phyloP scores from a whole-genome alignment of 352 stramenopile genomes.

The Pythium apleroticum region DNA sequence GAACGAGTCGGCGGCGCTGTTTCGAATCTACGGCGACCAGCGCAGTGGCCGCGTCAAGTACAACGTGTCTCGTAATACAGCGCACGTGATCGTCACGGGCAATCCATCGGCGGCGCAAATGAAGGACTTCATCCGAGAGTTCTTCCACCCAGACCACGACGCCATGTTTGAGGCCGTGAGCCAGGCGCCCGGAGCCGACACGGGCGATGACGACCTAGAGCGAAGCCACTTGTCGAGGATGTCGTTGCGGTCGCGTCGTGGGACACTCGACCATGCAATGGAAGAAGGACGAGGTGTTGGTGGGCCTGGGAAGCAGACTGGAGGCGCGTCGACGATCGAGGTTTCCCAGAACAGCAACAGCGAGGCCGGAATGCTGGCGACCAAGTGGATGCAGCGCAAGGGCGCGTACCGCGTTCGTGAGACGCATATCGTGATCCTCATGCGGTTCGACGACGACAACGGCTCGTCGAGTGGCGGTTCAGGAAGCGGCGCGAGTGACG shows the following conservation, averaged over 20 bases:
- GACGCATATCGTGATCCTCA: conserved; percentile 79
- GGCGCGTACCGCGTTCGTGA: conserved; percentile 53
- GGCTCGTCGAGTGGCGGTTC: not conserved
- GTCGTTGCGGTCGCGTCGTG: not conserved
- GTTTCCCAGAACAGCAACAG: conserved; percentile 12
- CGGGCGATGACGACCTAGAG: conserved; percentile 15
- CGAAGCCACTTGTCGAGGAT: not conserved
- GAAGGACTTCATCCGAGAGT: conserved; percentile 87
- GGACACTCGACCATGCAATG: not conserved
- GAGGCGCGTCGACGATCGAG: conserved; percentile 1
- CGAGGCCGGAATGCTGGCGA: conserved; percentile 15
- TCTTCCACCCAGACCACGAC: conserved; percentile 87
- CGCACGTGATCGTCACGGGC: conserved; percentile 84
- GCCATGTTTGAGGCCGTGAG: conserved; percentile 27
- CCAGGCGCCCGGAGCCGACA: not conserved
- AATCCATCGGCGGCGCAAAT: conserved; percentile 77
- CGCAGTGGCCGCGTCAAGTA: conserved; percentile 58
- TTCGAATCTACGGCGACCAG: conserved; percentile 75
- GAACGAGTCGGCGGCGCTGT: conserved; percentile 76
- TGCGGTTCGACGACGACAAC: conserved; percentile 66
- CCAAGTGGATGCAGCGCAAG: conserved; percentile 58
- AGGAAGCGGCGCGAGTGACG: conserved; percentile 6
- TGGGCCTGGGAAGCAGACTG: not conserved
- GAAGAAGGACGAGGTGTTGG: conserved; percentile 6
- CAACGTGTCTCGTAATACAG: conserved; percentile 60